phyloP scores from a whole-genome alignment of 768 basidiomycete species.

The Boletus bicolor region DNA sequence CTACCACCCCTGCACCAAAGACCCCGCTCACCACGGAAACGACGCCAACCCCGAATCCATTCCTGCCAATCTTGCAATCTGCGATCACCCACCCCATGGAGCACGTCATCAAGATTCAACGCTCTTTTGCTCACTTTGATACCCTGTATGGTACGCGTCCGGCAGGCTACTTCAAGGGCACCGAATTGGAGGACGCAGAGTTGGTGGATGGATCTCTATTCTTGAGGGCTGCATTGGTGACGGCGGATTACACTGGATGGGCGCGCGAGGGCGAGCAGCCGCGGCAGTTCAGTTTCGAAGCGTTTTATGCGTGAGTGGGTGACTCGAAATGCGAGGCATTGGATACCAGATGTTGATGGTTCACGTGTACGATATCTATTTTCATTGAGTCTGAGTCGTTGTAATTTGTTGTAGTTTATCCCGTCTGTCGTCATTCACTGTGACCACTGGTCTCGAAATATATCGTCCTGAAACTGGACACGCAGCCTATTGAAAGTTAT shows the following conservation, averaged over 20 bases:
- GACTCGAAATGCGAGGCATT: no score
- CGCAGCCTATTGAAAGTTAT: not conserved
- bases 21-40: constrained; percentile 10
- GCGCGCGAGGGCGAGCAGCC: constrained; percentile 35
- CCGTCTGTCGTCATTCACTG: no score
- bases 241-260: constrained; percentile 36
- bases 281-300: constrained; percentile 26
- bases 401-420: no score
- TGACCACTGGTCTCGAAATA: no score
- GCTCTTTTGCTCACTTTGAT: constrained; percentile 33
- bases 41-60: constrained; percentile 34
- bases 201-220: constrained; percentile 37
- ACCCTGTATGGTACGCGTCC: constrained; percentile 28
- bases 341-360: not conserved
- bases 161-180: constrained; percentile 27
- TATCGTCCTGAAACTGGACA: not conserved
- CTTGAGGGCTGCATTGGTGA: constrained; percentile 30
- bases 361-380: not conserved
- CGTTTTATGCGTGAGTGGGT: constrained; percentile 19
- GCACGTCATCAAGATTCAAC: constrained; percentile 34
- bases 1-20: not conserved
- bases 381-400: not conserved
- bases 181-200: constrained; percentile 31
- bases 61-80: constrained; percentile 39
- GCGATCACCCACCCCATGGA: constrained; percentile 35